Percentiles rank a stretch among this genome's conserved stretches.
Conservation (phyloP, 148 eudicot genomes). For the Vaccinium vitisidaea region DNA sequence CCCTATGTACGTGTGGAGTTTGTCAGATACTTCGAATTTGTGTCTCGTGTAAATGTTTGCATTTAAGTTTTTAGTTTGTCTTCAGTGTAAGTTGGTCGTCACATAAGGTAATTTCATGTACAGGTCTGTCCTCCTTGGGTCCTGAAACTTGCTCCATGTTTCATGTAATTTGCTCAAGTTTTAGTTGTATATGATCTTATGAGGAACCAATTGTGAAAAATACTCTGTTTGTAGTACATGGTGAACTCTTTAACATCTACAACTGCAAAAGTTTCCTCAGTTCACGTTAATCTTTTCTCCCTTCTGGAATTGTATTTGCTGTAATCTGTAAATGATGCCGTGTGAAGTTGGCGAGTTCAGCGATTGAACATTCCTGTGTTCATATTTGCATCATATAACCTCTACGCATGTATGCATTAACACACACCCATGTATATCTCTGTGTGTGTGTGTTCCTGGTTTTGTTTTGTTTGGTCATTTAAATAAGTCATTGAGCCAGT, state of each 20-base stretch:
- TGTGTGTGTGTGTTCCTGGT: not conserved
- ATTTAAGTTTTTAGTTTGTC: not conserved
- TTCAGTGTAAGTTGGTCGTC: not conserved
- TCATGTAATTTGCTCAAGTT: not conserved
- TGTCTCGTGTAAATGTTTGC: not conserved
- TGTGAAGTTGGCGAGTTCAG: not conserved
- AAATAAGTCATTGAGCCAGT: not conserved
- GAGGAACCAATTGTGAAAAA: not conserved
- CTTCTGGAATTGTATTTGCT: not conserved
- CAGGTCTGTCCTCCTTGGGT: not conserved
- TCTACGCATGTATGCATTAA: not conserved
- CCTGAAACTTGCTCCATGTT: not conserved
- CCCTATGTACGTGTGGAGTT: not conserved
- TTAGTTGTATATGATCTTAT: not conserved
- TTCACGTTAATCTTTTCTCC: not conserved
- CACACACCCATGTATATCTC: not conserved
- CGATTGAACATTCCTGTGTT: not conserved
- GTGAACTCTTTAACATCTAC: not conserved
- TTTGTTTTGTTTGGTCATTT: not conserved
- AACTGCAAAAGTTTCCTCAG: not conserved
- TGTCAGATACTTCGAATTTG: not conserved
- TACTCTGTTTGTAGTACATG: not conserved
- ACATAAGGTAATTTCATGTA: not conserved
- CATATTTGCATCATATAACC: not conserved
- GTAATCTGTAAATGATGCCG: not conserved